Conservation (phyloP, 2,329 filamentous ascomycete genomes). For the Aureobasidium mangrovei region DNA sequence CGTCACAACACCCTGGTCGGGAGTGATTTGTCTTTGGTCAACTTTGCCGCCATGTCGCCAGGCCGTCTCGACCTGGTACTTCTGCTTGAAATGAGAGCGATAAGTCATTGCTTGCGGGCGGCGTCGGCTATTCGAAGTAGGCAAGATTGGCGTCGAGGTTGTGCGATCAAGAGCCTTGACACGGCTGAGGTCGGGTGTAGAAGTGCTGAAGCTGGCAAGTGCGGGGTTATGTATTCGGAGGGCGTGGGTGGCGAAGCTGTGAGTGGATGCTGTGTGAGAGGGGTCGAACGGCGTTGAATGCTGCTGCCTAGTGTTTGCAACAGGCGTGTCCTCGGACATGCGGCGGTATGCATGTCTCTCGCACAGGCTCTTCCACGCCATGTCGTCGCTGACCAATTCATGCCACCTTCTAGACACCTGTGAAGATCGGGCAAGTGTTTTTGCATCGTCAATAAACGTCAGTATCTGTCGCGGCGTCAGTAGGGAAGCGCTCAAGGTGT, state of each 20-base stretch:
- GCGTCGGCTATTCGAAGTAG: conserved; percentile 28
- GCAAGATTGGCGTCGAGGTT: conserved; percentile 18
- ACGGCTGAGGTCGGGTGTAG: conserved; percentile 39
- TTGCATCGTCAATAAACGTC: conserved; percentile 94
- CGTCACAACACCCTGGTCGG: conserved; percentile 93
- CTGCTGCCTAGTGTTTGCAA: conserved; percentile 8
- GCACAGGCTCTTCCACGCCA: conserved; percentile 96
- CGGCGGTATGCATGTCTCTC: conserved; percentile 84
- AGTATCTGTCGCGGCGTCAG: conserved; percentile 54
- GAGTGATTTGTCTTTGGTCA: conserved; percentile 79
- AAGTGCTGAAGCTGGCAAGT: conserved; percentile 28
- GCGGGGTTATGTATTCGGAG: conserved; percentile 17
- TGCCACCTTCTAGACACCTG: conserved; percentile 95
- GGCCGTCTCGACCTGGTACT: conserved; percentile 92
- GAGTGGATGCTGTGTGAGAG: conserved; percentile 14
- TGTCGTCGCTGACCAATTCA: conserved; percentile 87
- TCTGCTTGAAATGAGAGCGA: conserved; percentile 94
- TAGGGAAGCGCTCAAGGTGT: not conserved
- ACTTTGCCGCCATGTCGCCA: conserved; percentile 89
- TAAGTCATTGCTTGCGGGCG: conserved; percentile 69
- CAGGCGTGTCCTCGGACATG: conserved; percentile 34
- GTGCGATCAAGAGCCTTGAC: conserved; percentile 50
- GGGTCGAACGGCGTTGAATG: conserved; percentile 20
- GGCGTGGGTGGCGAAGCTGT: conserved; percentile 5
- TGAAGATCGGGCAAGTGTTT: conserved; percentile 82